Conservation (phyloP, 495 filamentous ascomycete species). For the Alectoria sarmentosa region DNA sequence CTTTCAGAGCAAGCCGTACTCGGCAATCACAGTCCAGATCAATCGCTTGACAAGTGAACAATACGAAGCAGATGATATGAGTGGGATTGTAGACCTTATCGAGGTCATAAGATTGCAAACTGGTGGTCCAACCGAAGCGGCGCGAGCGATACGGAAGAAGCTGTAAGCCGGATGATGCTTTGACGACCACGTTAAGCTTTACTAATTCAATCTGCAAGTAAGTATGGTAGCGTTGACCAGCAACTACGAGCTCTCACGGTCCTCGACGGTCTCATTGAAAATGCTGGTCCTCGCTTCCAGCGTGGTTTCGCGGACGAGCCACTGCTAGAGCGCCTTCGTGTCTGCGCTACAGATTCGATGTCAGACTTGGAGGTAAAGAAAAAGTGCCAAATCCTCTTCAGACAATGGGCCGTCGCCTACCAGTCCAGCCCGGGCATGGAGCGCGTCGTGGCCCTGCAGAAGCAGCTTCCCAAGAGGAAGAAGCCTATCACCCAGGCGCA, state of each 20-base stretch:
- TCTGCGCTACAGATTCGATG: conserved; percentile 75
- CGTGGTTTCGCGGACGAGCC: conserved; percentile 83
- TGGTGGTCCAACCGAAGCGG: conserved; percentile 82
- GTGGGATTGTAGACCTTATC: conserved; percentile 87
- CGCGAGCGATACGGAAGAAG: conserved; percentile 93
- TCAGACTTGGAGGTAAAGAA: conserved; percentile 79
- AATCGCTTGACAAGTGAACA: conserved; percentile 84
- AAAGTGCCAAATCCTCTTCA: conserved; percentile 80
- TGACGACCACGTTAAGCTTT: not conserved
- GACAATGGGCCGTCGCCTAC: conserved; percentile 80
- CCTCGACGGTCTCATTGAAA: conserved; percentile 90
- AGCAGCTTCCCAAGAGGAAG: conserved; percentile 62
- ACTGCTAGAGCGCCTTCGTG: conserved; percentile 84
- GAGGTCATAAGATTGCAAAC: conserved; percentile 88
- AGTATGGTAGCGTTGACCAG: conserved; percentile 89
- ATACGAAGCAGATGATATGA: conserved; percentile 83
- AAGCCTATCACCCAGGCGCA: conserved; percentile 60
- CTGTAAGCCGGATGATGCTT: conserved; percentile 47
- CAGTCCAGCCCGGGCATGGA: conserved; percentile 76
- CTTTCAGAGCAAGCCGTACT: conserved; percentile 80
- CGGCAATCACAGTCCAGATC: conserved; percentile 89
- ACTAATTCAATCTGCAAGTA: conserved; percentile 39
- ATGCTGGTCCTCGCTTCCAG: conserved; percentile 85
- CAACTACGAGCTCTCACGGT: conserved; percentile 87
- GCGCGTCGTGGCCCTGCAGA: conserved; percentile 71